phyloP scores from a whole-genome alignment of 192 early-diverging fungal species.

The Coemansia sp. region DNA sequence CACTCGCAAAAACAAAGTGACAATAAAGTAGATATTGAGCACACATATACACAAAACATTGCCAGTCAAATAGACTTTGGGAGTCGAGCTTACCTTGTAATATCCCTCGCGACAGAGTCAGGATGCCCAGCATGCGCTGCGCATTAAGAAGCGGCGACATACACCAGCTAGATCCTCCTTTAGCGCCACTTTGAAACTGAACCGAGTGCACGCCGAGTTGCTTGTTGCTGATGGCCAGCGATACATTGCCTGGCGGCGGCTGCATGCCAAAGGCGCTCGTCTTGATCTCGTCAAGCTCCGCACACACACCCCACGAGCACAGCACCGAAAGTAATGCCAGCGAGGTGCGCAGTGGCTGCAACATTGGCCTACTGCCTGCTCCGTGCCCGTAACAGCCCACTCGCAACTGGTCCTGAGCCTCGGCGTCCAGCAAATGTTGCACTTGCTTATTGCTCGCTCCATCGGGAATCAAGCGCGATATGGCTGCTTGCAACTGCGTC shows the following conservation, averaged over 20 bases:
- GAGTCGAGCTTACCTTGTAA: slow-evolving; percentile 34
- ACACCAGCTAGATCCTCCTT: slow-evolving; percentile 39
- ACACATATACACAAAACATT: neutral
- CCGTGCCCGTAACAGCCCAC: neutral
- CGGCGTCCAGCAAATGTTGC: slow-evolving; percentile 13
- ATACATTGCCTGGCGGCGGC: slow-evolving; percentile 17
- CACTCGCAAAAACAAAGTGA: neutral
- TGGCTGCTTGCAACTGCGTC: slow-evolving; percentile 23
- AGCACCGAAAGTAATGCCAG: slow-evolving; percentile 37
- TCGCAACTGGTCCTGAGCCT: neutral
- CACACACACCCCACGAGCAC: slow-evolving; percentile 44
- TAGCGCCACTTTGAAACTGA: slow-evolving; percentile 23
- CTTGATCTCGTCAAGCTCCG: slow-evolving; percentile 37
- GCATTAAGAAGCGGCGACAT: slow-evolving; percentile 50
- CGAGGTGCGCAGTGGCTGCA: slow-evolving; percentile 22
- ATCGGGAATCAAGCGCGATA: slow-evolving; percentile 21
- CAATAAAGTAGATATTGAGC: neutral
- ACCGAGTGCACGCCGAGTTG: slow-evolving; percentile 17
- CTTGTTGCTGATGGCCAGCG: slow-evolving; percentile 29
- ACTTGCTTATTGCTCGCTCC: slow-evolving; percentile 19
- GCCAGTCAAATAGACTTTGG: neutral
- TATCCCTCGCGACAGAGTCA: slow-evolving; percentile 33
- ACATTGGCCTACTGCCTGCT: neutral
- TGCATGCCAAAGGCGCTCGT: slow-evolving; percentile 31
- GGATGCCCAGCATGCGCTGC: slow-evolving; percentile 48